These are phyloP conservation scores for Bromus sterilis DNA, from an alignment of 176 grass and related monocot genomes.

Conservation along the genomic window DNA sequence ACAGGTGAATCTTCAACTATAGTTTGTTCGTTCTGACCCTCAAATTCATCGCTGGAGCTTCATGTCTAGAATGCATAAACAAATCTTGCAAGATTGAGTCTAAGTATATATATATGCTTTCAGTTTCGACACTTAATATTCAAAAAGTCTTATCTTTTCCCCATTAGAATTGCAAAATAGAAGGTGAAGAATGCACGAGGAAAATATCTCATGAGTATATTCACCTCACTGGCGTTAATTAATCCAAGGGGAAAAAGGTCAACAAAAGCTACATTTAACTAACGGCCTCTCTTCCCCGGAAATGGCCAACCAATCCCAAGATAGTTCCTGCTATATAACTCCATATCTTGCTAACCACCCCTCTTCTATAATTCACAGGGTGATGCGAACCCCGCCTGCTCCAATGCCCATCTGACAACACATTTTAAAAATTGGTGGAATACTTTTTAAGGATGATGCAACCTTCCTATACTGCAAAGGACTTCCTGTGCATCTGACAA, in stretches of 20 bases:
- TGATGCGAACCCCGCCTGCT: constrained; percentile 23
- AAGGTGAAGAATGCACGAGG: background rate
- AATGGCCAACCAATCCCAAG: constrained; percentile 9
- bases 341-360: constrained; percentile 32
- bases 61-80: background rate
- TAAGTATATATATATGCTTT: background rate
- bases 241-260: background rate
- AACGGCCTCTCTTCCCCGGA: background rate
- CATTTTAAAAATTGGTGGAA: constrained; percentile 14
- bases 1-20: background rate
- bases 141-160: background rate
- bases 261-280: constrained; percentile 14
- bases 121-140: background rate
- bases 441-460: constrained; percentile 30
- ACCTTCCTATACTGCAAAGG: constrained; percentile 10
- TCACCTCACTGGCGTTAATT: background rate
- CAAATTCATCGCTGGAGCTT: background rate
- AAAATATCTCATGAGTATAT: constrained; percentile 26
- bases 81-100: background rate
- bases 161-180: background rate
- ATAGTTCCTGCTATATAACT: constrained; percentile 22
- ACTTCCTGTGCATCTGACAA: constrained; percentile 14
- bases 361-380: constrained; percentile 21
- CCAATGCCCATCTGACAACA: constrained; percentile 51
- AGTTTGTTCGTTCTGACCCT: background rate